phyloP scores from a whole-genome alignment of 179 eudicot genomes.

The Actinidia chinensis region DNA sequence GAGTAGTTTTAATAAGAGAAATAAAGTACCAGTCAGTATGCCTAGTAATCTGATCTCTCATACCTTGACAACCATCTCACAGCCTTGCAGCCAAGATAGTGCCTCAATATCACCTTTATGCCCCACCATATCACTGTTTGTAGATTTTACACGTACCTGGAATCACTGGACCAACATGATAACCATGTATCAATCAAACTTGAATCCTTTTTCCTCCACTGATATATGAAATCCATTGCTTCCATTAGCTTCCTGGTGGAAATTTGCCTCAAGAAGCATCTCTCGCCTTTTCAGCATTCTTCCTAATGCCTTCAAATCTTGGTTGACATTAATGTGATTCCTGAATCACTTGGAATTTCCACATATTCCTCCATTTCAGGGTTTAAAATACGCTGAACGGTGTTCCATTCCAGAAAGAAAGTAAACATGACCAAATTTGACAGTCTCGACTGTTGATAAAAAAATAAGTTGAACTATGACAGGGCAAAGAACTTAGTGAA shows the following conservation, averaged over 20 bases:
- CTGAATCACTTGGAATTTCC: conserved; percentile 83
- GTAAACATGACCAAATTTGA: conserved; percentile 94
- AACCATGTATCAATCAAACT: background rate
- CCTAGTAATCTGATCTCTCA: background rate
- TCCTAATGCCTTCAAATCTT: conserved; percentile 86
- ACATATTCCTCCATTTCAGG: conserved; percentile 83
- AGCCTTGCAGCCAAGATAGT: conserved; percentile 78
- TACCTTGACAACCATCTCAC: conserved; percentile 91
- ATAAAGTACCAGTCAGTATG: too few species aligned
- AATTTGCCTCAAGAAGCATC: conserved; percentile 84
- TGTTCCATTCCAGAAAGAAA: conserved; percentile 96
- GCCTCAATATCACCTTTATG: conserved; percentile 81
- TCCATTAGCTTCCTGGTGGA: conserved; percentile 55
- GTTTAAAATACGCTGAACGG: conserved; percentile 81
- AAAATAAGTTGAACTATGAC: background rate
- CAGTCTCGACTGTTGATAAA: conserved; percentile 66
- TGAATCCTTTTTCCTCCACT: too few species aligned
- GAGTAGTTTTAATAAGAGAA: background rate
- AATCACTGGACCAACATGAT: background rate
- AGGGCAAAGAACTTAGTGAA: too few species aligned
- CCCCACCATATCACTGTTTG: conserved; percentile 94
- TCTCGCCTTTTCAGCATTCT: conserved; percentile 83
- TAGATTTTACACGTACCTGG: conserved; percentile 86
- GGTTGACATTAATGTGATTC: conserved; percentile 72
- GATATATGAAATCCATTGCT: background rate